Base-by-base conservation (phyloP, 2,329 filamentous ascomycete genomes). In the Huntiella decipiens region DNA sequence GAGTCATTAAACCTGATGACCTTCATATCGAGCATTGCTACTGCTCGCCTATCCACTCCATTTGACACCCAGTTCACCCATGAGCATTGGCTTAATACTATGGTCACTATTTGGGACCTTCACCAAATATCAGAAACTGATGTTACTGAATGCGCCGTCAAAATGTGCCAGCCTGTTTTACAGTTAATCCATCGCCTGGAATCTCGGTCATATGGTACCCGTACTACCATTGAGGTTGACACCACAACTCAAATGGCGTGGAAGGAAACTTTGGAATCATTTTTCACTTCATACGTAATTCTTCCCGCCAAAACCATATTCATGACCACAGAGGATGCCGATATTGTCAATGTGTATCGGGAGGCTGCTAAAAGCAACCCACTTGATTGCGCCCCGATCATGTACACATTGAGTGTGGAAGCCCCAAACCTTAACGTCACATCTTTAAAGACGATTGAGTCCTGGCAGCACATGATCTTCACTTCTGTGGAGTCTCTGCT, bases 61-160 rank as follows among this genome's bases (percentile, higher is more conserved):
- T 34, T 32, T 16, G 22, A 43, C 13, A 34, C 31, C n/a, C 12
- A 13, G 4, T 17, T 12, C 17, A 54, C 58, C 4, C 39, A 36
- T 5, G 64, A 61, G 11, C 55, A 57, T 1, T 76, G 73, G 72
- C 56, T 74, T 15, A 55, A 59, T 3, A 66, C 61, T 2, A 57
- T 70, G 38, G 58, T 60, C 3, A 56, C 60, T 1, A 54, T 74
- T 4, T 77, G 72, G 73, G 62, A 67, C 15, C 59, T 76, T 4
- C 72, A 71, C 52, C 58, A 70, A n/a, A 68, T 70, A 49, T 65
- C 61, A 13, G 57, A 57, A 3, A 59, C 61, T 19, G 72, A 75
- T 52, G 60, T 59, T 2, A 50, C 63, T 5, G 66, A 72, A 35
- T 66, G 73, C 19, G 68, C 71, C 2, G 60, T 56, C 2, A 58